Conservation (phyloP, 768 basidiomycete genomes). For the Naganishia randhawae region DNA sequence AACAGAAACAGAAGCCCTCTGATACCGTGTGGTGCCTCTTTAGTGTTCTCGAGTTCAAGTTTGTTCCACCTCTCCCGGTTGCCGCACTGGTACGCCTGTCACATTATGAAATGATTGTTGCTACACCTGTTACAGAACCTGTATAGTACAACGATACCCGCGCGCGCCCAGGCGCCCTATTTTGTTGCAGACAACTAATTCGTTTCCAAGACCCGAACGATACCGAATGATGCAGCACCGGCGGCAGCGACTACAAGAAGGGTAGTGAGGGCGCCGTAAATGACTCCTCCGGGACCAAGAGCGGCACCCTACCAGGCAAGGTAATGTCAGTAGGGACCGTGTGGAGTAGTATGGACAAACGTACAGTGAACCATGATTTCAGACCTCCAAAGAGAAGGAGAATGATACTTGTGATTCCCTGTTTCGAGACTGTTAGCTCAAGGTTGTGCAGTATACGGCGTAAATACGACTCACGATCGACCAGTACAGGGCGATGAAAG, state of each 20-base stretch:
- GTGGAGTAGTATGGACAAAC: background rate
- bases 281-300: conserved; percentile 15
- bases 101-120: too few relatives aligned
- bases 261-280: conserved; percentile 25
- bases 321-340: background rate
- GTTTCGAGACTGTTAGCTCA: background rate
- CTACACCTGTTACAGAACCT: too few relatives aligned
- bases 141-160: background rate
- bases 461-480: conserved; percentile 55
- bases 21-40: too few relatives aligned
- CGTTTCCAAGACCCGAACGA: conserved; percentile 21
- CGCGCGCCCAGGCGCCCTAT: background rate
- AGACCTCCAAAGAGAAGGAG: conserved; percentile 85
- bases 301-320: conserved; percentile 41
- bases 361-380: conserved; percentile 71
- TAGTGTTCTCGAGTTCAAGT: too few relatives aligned
- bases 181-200: background rate
- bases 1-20: too few relatives aligned
- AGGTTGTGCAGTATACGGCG: background rate
- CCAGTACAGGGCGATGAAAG: conserved; percentile 56
- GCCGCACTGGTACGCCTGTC: too few relatives aligned
- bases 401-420: conserved; percentile 68
- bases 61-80: too few relatives aligned
- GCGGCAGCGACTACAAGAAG: conserved; percentile 23
- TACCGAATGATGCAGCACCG: conserved; percentile 22